Conservation (phyloP, 768 basidiomycete species). For the Postia placenta region DNA sequence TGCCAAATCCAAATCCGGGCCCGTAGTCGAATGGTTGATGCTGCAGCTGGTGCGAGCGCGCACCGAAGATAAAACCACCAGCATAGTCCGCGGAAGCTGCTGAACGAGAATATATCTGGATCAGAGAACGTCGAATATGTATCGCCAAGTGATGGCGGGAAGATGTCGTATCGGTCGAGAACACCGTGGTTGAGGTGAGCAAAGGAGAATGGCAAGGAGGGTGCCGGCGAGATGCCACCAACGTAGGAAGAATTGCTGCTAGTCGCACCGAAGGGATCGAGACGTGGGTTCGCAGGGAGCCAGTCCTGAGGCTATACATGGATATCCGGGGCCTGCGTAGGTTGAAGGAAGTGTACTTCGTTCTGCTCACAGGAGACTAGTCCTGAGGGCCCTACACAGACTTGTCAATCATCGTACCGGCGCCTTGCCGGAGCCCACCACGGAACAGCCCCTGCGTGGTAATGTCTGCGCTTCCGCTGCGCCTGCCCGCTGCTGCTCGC, state of each 20-base stretch:
- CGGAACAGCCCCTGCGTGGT: conserved; percentile 63
- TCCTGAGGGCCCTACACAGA: conserved; percentile 80
- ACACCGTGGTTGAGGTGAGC: conserved; percentile 49
- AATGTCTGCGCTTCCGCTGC: conserved; percentile 55
- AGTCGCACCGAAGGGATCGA: conserved; percentile 50
- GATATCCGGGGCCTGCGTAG: no score
- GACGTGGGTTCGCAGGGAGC: conserved; percentile 76
- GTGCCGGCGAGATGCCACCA: conserved; percentile 44
- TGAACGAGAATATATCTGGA: conserved; percentile 44
- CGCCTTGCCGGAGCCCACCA: conserved; percentile 39
- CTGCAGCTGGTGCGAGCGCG: conserved; percentile 61
- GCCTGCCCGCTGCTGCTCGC: conserved; percentile 46
- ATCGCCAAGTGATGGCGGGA: conserved; percentile 49
- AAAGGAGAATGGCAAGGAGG: conserved; percentile 51
- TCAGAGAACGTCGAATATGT: conserved; percentile 70
- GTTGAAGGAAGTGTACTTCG: no score
- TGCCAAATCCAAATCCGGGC: conserved; percentile 38
- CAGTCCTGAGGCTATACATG: no score
- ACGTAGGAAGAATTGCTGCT: conserved; percentile 39
- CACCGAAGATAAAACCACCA: conserved; percentile 79
- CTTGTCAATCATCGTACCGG: conserved; percentile 66
- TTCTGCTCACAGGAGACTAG: no score
- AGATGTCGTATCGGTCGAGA: conserved; percentile 77
- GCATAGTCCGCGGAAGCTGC: conserved; percentile 69
- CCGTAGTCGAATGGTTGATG: conserved; percentile 36